Conservation (phyloP, 352 stramenopile genomes). For the Pythium guiyangense region DNA sequence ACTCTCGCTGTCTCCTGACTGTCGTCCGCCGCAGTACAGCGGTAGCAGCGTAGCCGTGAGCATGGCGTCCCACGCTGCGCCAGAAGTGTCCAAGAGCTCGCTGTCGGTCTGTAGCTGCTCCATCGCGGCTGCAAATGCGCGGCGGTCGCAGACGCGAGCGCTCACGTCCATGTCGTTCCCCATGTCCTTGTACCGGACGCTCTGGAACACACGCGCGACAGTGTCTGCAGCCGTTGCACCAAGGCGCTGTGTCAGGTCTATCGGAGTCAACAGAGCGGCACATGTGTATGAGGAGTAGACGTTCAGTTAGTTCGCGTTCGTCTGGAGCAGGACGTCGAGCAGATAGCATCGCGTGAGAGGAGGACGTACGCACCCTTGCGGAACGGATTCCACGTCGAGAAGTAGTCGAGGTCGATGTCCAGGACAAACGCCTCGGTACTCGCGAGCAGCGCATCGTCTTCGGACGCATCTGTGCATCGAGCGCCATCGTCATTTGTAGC, state of each 20-base stretch:
- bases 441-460: neutral
- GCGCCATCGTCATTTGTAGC: neutral
- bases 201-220: constrained; percentile 38
- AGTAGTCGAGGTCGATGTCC: constrained; percentile 90
- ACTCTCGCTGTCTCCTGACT: neutral
- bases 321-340: neutral
- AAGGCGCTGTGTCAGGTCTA: constrained; percentile 40
- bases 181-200: constrained; percentile 29
- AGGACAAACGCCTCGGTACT: constrained; percentile 44
- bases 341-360: too few species aligned
- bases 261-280: neutral
- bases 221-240: constrained; percentile 12
- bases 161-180: constrained; percentile 18
- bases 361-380: constrained; percentile 29
- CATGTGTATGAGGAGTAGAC: neutral
- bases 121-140: constrained; percentile 31
- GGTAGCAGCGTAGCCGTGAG: constrained; percentile 8
- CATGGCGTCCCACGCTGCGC: neutral
- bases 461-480: neutral
- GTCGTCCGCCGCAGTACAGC: constrained; percentile 34
- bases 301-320: neutral
- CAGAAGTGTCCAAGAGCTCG: constrained; percentile 5
- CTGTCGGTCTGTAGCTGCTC: constrained; percentile 22
- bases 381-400: constrained; percentile 87
- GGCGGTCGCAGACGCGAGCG: constrained; percentile 21